Percentiles rank a stretch among this genome's conserved stretches.
Conservation (phyloP, 1,284 basidiomycete genomes). For the Erythrobasidium hasegawianum region DNA sequence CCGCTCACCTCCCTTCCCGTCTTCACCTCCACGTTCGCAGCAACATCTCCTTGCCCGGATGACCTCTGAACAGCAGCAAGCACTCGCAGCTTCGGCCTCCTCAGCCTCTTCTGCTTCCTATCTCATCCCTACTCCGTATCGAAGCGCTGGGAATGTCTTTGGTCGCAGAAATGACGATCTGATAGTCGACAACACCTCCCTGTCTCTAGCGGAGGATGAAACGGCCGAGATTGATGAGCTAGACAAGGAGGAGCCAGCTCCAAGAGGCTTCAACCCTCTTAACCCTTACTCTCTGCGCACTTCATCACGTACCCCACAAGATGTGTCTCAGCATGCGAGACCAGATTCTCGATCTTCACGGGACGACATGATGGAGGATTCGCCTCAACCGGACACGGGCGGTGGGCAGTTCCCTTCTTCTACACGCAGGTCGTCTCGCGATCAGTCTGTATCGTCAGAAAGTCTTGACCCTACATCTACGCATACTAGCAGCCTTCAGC, state of each 20-base stretch:
- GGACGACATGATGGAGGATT: conserved; percentile 19
- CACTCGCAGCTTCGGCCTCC: conserved; percentile 20
- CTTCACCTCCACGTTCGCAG: conserved; percentile 15
- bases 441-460: not conserved
- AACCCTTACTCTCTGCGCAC: conserved; percentile 22
- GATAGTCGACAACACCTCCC: not conserved
- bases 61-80: conserved; percentile 32
- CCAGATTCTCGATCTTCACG: not conserved
- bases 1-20: conserved; percentile 26
- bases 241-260: not conserved
- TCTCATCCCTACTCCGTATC: conserved; percentile 18
- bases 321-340: not conserved
- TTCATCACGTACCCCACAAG: not conserved
- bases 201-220: not conserved
- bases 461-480: not conserved
- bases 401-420: not conserved
- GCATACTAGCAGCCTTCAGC: not conserved
- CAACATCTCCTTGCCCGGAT: conserved; percentile 27
- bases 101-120: conserved; percentile 22
- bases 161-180: conserved; percentile 4
- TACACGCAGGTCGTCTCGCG: not conserved
- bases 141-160: not conserved
- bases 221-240: not conserved
- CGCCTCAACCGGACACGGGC: not conserved
- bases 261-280: conserved; percentile 24